Conservation (phyloP, 768 basidiomycete species). For the Pleurotus djamor region DNA sequence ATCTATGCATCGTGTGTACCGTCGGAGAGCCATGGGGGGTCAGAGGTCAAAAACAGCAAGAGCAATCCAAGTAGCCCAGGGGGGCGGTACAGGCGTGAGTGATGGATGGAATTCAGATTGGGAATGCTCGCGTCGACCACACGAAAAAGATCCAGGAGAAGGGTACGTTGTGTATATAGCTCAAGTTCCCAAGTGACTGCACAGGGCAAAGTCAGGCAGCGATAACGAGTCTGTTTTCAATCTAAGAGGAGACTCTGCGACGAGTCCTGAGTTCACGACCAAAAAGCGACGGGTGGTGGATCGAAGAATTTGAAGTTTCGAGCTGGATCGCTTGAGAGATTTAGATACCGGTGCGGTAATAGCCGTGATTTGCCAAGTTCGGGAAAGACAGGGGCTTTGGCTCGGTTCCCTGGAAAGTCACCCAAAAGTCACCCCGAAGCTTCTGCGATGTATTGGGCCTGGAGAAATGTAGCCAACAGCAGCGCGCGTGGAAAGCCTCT, state of each 20-base stretch:
- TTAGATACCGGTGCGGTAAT: not conserved
- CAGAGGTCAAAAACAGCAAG: not conserved
- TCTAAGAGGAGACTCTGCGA: too few species aligned
- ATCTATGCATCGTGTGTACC: conserved; percentile 57
- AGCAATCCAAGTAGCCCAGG: not conserved
- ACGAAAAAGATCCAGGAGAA: not conserved
- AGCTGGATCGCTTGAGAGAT: too few species aligned
- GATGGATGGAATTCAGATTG: conserved; percentile 1
- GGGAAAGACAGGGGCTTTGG: conserved; percentile 6
- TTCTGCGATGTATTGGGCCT: conserved; percentile 7
- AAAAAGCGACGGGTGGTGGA: too few species aligned
- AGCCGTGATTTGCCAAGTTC: conserved; percentile 2
- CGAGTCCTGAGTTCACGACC: too few species aligned
- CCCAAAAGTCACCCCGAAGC: conserved; percentile 4
- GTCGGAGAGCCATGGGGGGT: conserved; percentile 49
- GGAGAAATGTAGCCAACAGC: conserved; percentile 3
- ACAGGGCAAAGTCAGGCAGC: not conserved
- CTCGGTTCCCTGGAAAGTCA: not conserved
- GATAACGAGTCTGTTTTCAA: too few species aligned
- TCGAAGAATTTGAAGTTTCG: too few species aligned
- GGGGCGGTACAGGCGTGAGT: conserved; percentile 3
- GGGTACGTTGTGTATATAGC: conserved; percentile 6
- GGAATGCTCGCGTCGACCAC: not conserved
- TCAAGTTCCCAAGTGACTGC: not conserved
- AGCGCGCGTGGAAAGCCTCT: conserved; percentile 2